Evolutionary conservation across 257 asterid genomes (phyloP).

Genomic region (Lantana camara): DNA sequence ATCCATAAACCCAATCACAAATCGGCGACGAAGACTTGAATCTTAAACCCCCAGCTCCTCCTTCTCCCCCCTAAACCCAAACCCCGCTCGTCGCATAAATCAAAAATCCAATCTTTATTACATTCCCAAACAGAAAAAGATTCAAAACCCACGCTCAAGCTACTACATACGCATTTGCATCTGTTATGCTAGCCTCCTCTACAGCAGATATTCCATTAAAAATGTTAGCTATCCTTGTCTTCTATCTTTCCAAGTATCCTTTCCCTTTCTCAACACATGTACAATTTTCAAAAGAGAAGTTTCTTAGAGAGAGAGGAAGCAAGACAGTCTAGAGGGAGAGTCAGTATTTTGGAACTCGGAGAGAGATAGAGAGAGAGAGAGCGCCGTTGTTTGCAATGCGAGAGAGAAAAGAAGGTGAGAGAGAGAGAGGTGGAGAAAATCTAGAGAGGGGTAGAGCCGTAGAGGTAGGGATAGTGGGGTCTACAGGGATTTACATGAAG

Average conservation of each 20-base stretch:
- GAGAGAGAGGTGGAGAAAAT: conserved; percentile 29
- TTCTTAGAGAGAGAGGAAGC: conserved; percentile 29
- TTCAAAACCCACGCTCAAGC: conserved; percentile 14
- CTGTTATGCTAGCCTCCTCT: background rate
- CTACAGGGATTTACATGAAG: conserved; percentile 58
- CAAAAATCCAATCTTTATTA: conserved; percentile 23
- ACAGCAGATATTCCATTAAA: background rate
- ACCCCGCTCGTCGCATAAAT: background rate
- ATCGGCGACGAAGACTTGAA: conserved; percentile 12
- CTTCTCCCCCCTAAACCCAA: conserved; percentile 10
- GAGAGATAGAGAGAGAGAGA: conserved; percentile 31
- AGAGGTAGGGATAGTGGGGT: conserved; percentile 48
- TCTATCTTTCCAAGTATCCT: background rate
- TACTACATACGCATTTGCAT: conserved; percentile 24
- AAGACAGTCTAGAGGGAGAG: background rate
- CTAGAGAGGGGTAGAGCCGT: conserved; percentile 26
- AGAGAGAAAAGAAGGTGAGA: conserved; percentile 28
- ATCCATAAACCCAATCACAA: conserved; percentile 19
- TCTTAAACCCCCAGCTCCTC: conserved; percentile 6
- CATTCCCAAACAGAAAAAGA: conserved; percentile 8
- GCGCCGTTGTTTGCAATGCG: conserved; percentile 38
- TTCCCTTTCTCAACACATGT: conserved; percentile 14
- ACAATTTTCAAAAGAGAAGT: conserved; percentile 37
- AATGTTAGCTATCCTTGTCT: background rate
- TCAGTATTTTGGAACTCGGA: background rate